phyloP scores from a whole-genome alignment of 2,329 filamentous ascomycete species.

The Fusarium mangiferae region DNA sequence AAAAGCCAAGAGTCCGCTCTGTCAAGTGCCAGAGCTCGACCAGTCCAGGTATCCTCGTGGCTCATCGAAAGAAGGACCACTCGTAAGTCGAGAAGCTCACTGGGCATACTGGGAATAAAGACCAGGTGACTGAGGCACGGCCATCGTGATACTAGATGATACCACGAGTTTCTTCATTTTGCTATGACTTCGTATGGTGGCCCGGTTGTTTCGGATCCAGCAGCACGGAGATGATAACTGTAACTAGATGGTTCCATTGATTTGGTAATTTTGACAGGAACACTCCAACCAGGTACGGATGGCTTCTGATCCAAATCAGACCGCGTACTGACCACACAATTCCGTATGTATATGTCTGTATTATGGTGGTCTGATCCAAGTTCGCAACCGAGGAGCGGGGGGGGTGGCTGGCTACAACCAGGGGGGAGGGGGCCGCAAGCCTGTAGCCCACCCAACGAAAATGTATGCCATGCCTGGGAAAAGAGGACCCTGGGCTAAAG shows the following conservation, averaged over 20 bases:
- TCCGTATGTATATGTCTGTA: conserved; percentile 28
- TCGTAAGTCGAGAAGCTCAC: conserved; percentile 12
- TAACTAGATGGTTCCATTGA: conserved; percentile 26
- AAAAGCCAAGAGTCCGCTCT: conserved; percentile 10
- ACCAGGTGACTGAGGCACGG: conserved; percentile 6
- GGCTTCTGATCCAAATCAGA: conserved; percentile 19
- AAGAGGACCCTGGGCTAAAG: conserved; percentile 33
- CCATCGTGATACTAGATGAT: conserved; percentile 37
- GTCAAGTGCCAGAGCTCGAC: conserved; percentile 26
- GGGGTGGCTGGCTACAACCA: conserved; percentile 41
- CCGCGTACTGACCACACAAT: conserved; percentile 10
- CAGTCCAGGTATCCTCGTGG: conserved; percentile 8
- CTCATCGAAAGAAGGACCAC: conserved; percentile 24
- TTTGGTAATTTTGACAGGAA: conserved; percentile 20
- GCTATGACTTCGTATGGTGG: conserved; percentile 3
- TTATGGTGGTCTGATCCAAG: conserved; percentile 45
- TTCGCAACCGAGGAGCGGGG: conserved; percentile 44
- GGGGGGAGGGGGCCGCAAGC: conserved; percentile 31
- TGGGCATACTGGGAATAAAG: conserved; percentile 16
- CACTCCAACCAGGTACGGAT: conserved; percentile 17
- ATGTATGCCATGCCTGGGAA: conserved; percentile 30
- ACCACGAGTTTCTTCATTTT: conserved; percentile 24
- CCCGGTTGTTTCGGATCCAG: conserved; percentile 21
- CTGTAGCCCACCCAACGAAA: conserved; percentile 30
- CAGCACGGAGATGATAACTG: conserved; percentile 25